A percentile compares a stretch with the other conserved stretches of the same genome.
Evolutionary conservation across 2,329 filamentous ascomycete species (phyloP).

Genomic region (Chrysoporthe austroafricana): DNA sequence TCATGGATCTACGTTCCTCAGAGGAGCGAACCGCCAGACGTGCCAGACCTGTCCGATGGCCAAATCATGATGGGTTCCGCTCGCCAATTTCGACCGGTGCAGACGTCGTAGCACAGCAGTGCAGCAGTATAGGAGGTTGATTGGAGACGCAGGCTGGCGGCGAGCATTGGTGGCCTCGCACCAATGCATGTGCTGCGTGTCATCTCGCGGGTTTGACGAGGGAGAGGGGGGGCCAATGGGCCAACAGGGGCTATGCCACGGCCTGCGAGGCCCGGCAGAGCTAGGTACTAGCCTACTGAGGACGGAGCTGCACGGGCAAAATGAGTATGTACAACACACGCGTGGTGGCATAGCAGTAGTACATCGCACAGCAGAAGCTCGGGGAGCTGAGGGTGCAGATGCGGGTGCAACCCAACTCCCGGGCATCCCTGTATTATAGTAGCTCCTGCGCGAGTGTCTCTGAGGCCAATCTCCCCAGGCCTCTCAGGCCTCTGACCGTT

Average conservation of each 20-base stretch:
- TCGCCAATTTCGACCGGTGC: not conserved
- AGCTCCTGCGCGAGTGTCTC: not conserved
- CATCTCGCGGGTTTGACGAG: not conserved
- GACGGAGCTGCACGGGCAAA: not conserved
- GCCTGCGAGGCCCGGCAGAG: not conserved
- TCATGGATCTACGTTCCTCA: constrained; percentile 4
- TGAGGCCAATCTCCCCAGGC: constrained; percentile 3
- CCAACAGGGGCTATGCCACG: not conserved
- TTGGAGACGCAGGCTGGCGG: not conserved
- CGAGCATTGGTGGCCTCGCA: not conserved
- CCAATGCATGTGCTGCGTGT: not conserved
- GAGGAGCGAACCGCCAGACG: not conserved
- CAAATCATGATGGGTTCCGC: not conserved
- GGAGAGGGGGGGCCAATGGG: not conserved
- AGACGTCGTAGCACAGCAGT: not conserved
- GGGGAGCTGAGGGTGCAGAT: constrained; percentile 1
- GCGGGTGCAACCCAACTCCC: constrained; percentile 4
- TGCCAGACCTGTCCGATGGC: not conserved
- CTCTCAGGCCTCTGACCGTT: not conserved
- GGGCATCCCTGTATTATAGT: not conserved
- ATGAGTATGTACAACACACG: not conserved
- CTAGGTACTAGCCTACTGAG: no score
- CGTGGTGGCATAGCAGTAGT: no score
- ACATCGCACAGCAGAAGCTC: not conserved
- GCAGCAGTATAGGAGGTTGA: not conserved